Conservation (phyloP, 1,139 yeast species). For the Zygoascus meyerae region DNA sequence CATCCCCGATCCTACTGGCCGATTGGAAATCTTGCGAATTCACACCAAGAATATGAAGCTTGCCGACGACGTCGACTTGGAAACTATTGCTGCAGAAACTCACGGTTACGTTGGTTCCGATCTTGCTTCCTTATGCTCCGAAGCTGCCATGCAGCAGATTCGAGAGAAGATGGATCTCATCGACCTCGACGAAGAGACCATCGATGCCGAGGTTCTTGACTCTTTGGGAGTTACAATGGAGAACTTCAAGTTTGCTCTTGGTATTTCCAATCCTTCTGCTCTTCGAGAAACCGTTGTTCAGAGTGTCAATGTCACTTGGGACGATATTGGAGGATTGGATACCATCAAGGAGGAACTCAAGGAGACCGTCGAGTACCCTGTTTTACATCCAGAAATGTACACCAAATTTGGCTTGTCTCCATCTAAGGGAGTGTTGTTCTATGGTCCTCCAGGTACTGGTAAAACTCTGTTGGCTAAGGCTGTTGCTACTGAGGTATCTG, state of each 20-base stretch:
- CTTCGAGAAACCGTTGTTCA: conserved; percentile 99
- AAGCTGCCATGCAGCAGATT: conserved; percentile 98
- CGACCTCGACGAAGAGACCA: conserved; percentile 95
- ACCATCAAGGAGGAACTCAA: conserved; percentile 92
- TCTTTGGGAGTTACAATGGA: conserved; percentile 98
- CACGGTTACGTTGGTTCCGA: conserved; percentile 99
- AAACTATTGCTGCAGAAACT: conserved; percentile 83
- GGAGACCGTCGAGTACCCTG: conserved; percentile 99
- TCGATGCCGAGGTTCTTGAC: conserved; percentile 95
- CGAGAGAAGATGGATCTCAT: conserved; percentile 99
- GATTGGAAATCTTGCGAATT: conserved; percentile 89
- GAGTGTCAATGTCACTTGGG: conserved; percentile 98
- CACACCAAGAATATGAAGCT: conserved; percentile 97
- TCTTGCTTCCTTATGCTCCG: conserved; percentile 90
- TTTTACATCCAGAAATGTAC: conserved; percentile 96
- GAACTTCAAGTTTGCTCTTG: conserved; percentile 94
- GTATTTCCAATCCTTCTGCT: conserved; percentile 98
- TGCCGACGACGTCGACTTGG: conserved; percentile 91
- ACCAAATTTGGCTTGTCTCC: conserved; percentile 97
- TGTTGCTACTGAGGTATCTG: conserved; percentile 96
- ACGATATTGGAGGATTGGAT: conserved; percentile 94
- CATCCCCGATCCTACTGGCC: conserved; percentile 97
- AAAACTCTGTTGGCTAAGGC: conserved; percentile 96
- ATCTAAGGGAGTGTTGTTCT: conserved; percentile 94
- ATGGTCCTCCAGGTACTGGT: conserved; percentile 99